Evolutionary conservation across 495 filamentous ascomycete species (phyloP), one percentile per base, ranked within the genome.

Genomic region (Thozetella sp.): DNA sequence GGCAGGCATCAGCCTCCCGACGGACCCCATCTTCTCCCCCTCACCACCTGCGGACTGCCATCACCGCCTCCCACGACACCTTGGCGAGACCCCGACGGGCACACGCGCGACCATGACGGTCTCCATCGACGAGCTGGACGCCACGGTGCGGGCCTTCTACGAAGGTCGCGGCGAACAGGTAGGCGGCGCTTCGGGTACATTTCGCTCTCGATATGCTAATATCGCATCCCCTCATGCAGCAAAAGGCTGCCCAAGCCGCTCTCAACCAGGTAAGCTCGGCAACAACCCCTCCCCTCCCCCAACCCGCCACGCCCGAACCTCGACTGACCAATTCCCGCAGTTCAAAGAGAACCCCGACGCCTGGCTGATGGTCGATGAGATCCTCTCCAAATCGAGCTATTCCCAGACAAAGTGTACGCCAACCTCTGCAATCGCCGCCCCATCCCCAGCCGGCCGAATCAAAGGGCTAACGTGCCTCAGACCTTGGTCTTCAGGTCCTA

Each of bases 301-400:
- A 20, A 48, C 12, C 22, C 59, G 54, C 48, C 54, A 45, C 27
- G 22, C 43, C 27, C 61, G 76, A 79, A 64, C 76, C 54, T 55
- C 17, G 40, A 51, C 64, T 67, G 57, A 70, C 61, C 48, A 25
- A 2, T 22, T 25, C 25, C 3, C 54, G 60, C 65, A 98, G 93
- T 99, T 99, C 81, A 97, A 97, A 73, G 94, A 98, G 78, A 95
- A 97, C 66, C 93, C 93, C 37, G 95, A 99, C 81, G 90, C 95
- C 54, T 99, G 95, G 95, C 80, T 97, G 54, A 83, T 97, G 71
- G 95, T 97, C 62, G 95, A 97, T 67, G 93, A 97, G 69, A 96
- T 99, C 60, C 84, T 99, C 53, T 86, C 93, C 73, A 87, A 93
- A 64, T 89, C 96, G 54, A 88, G 86, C 71, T 96, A 97, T 71